Percentiles rank a stretch among this genome's conserved stretches.
Evolutionary conservation across 192 early-diverging fungal species (phyloP).

Genomic region (Gamsiella multidivaricata): DNA sequence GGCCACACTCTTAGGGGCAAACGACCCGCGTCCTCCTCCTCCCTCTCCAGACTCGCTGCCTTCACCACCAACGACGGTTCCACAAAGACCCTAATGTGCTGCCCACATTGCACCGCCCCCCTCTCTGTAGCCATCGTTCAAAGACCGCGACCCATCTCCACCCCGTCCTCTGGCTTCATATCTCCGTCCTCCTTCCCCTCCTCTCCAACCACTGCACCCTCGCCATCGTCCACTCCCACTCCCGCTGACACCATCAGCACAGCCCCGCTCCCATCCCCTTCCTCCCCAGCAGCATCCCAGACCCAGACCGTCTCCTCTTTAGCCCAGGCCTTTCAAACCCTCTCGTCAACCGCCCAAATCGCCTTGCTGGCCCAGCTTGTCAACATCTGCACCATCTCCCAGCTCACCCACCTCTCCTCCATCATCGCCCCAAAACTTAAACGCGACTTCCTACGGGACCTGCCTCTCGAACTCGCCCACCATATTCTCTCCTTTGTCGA

Average conservation of each 20-base stretch:
- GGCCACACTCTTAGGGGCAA: neutral
- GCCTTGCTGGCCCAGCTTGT: constrained; percentile 59
- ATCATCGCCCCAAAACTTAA: constrained; percentile 76
- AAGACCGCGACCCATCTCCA: constrained; percentile 1
- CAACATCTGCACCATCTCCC: constrained; percentile 59
- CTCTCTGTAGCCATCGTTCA: neutral
- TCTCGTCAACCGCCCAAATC: constrained; percentile 44
- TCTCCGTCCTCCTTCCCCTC: neutral
- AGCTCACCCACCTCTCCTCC: constrained; percentile 61
- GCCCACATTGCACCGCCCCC: neutral
- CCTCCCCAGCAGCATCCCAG: neutral
- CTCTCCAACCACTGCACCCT: constrained; percentile 2
- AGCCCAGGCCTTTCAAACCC: constrained; percentile 49
- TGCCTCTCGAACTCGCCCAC: constrained; percentile 81
- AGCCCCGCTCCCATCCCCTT: no score
- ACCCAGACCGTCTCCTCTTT: constrained; percentile 25
- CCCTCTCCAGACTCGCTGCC: neutral
- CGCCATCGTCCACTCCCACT: constrained; percentile 5
- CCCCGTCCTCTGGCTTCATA: constrained; percentile 1
- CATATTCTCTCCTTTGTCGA: constrained; percentile 91
- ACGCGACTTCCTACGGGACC: constrained; percentile 87
- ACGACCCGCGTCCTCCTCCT: neutral
- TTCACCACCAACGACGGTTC: neutral
- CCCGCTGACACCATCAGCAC: constrained; percentile 1
- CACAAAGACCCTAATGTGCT: neutral